Conservation (phyloP, 257 asterid genomes). For the Ligustrum vulgare region DNA sequence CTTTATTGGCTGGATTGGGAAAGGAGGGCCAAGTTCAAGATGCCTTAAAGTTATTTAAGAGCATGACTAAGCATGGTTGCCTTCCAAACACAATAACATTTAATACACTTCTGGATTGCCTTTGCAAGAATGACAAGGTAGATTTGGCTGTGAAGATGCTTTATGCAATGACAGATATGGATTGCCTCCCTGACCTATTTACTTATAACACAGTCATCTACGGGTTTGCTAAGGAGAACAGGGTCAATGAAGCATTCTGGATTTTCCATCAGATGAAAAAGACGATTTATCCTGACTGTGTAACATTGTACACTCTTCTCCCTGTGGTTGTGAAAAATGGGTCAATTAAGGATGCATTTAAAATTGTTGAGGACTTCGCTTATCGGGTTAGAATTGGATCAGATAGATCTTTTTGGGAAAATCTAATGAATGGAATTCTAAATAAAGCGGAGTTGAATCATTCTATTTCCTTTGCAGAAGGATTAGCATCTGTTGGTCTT, state of each 20-base stretch:
- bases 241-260: constrained; percentile 83
- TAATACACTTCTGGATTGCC: constrained; percentile 81
- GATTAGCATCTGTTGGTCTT: constrained; percentile 49
- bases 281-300: constrained; percentile 57
- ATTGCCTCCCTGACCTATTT: constrained; percentile 72
- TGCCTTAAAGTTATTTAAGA: constrained; percentile 62
- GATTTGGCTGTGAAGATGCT: constrained; percentile 66
- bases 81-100: constrained; percentile 81
- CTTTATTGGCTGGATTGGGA: constrained; percentile 81
- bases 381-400: constrained; percentile 26
- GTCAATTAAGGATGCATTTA: constrained; percentile 60
- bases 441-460: constrained; percentile 58
- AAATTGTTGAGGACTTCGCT: constrained; percentile 52
- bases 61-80: constrained; percentile 66
- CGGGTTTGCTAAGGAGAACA: constrained; percentile 70
- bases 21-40: constrained; percentile 78
- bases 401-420: constrained; percentile 64
- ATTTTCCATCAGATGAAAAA: constrained; percentile 89
- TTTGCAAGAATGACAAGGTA: constrained; percentile 79
- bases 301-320: constrained; percentile 67
- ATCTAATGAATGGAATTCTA: constrained; percentile 57
- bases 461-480: constrained; percentile 65
- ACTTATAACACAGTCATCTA: constrained; percentile 79
- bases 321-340: constrained; percentile 81
- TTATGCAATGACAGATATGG: constrained; percentile 63